Evolutionary conservation across 192 early-diverging fungal species (phyloP), one percentile per base, ranked within the genome.

Genomic region (Haplosporangium gracile): DNA sequence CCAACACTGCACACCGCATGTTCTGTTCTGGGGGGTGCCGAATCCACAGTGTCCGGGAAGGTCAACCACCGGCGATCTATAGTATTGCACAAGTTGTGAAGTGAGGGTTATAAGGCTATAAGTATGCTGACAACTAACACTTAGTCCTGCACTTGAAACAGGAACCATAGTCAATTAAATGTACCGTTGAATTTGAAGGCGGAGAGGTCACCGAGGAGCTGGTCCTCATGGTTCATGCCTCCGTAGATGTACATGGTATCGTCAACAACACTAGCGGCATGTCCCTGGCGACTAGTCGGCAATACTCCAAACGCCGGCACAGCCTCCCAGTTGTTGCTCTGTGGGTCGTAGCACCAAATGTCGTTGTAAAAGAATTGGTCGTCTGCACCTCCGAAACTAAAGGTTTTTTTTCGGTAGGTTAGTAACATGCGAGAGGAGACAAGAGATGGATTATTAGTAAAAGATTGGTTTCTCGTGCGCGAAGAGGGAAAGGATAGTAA

Each of bases 191-290:
- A 88, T 36, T 86, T 87, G 81, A 91, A 92, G 1, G 90, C 91
- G 38, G 78, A 90, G n/a, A 93, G 82, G 74, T 93, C 92, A 15
- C 87, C 83, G 34, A 91, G 77, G 20, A 88, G 72, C 51, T 89
- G 68, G 32, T 89, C 90, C 57, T 90, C 89, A 10, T 78, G 71
- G 40, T 82, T 79, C 69, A 80, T 81, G 5, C 92, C 92, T 68
- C 92, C 92, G 74, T 90, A 90, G 26, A 93, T 84, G 63, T 93
- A 93, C 65, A 93, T 86, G 36, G 90, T 86, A 73, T 91, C 92
- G 40, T 90, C 91, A 5, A 92, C 83, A 0, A 92, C 63, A 49
- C 88, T 68, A 39, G 86, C 63, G 5, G 89, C 74, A 74, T 85
- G 87, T 5, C 83, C 78, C 47, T 89, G 82, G 26, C 92, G 83